Percentiles rank a stretch among this genome's conserved stretches.
phyloP scores from a whole-genome alignment of 1,284 basidiomycete species.

The Puccinia polysora region DNA sequence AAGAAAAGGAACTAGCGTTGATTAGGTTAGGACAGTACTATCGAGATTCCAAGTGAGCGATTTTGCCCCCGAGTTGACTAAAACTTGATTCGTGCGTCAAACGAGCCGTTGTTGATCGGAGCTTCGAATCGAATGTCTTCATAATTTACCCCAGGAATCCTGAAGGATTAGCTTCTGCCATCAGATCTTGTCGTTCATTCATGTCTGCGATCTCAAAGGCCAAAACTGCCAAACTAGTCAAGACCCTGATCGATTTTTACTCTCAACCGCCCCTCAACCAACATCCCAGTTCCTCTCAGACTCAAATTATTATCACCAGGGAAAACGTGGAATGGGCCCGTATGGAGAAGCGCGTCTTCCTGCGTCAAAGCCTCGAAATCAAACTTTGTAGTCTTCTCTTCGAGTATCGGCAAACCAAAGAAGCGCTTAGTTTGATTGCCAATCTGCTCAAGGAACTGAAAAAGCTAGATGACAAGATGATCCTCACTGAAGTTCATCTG shows the following conservation, averaged over 20 bases:
- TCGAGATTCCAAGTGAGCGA: slow-evolving; percentile 70
- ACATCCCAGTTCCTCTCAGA: slow-evolving; percentile 51
- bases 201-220: slow-evolving; percentile 94
- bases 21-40: slow-evolving; percentile 82
- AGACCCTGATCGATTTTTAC: slow-evolving; percentile 39
- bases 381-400: slow-evolving; percentile 75
- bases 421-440: slow-evolving; percentile 77
- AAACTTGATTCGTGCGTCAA: not conserved
- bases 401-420: slow-evolving; percentile 46
- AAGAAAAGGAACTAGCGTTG: slow-evolving; percentile 80
- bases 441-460: slow-evolving; percentile 81
- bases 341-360: slow-evolving; percentile 84
- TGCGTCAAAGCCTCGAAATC: slow-evolving; percentile 89
- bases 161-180: slow-evolving; percentile 75
- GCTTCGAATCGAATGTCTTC: too few relatives aligned
- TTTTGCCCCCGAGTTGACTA: not conserved
- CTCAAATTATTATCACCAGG: slow-evolving; percentile 76
- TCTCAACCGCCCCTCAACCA: slow-evolving; percentile 3
- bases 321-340: slow-evolving; percentile 94
- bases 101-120: too few relatives aligned
- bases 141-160: slow-evolving; percentile 62
- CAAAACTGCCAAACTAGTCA: slow-evolving; percentile 86
- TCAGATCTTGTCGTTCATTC: slow-evolving; percentile 78
- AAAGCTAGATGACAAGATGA: slow-evolving; percentile 92
- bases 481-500: slow-evolving; percentile 91